Base-by-base conservation (phyloP, 1,139 yeast species). In the Kazachstania sp. region DNA sequence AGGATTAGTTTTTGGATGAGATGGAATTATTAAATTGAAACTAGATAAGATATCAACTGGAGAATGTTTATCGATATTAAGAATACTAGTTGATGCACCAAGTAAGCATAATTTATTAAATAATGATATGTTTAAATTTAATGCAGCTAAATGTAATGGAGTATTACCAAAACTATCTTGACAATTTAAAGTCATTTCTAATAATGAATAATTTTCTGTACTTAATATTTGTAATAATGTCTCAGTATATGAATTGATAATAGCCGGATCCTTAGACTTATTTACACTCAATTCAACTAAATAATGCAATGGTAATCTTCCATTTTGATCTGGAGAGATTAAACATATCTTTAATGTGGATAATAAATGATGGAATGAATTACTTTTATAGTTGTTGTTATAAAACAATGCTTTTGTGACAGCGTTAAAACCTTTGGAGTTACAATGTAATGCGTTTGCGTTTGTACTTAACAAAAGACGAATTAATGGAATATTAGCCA, bases 341-440 rank as follows among this genome's bases (percentile, higher is more conserved):
- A 83, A 66, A 58, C 90, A 86, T 47, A 78, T 75, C 51, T 84
- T 82, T 54, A 90, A 71, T 46, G 83, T 72, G 34, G 84, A 84
- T 43, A 88, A 74, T 6, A 90, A 78, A 46, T 74, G 71, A 3
- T 84, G 80, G 60, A 90, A 90, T 54, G 87, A 84, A 47, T 80
- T 76, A 54, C 84, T 72, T 54, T 88, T 95, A 59, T 69, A 86
- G 55, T 95, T 86, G 64, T 92, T 92, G 52, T 90, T 88, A 71
- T 88, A 92, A 57, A 85, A 80, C 23, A 90, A 76, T 23, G 92
- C 72, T 53, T 95, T 83, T 5, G 95, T 85, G 39, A 92, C 71
- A 34, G 95, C 86, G 55, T 90, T 90, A 62, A 88, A 80, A 0
- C 97, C 97, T 44, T 75, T 74, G 50, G 77, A 71, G 61, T 88